These are phyloP conservation scores for Solanum chiquidenum DNA, from an alignment of 257 asterid genomes.

Conservation along the genomic window DNA sequence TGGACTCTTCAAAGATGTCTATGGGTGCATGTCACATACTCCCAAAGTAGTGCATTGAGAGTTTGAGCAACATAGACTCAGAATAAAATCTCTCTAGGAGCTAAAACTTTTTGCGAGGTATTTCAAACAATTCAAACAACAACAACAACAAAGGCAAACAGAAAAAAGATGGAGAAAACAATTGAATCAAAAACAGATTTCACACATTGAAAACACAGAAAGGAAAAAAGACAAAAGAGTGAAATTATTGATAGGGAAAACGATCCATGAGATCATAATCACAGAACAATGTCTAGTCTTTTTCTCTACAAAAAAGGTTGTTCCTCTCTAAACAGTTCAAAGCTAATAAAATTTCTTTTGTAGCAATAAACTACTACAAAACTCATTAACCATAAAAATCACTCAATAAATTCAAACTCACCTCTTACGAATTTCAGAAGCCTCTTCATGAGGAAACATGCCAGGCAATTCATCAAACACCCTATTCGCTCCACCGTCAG, in stretches of 20 bases:
- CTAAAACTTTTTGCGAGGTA: neutral
- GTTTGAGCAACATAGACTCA: neutral
- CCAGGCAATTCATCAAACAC: constrained; percentile 77
- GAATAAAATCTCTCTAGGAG: neutral
- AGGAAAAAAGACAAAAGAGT: neutral
- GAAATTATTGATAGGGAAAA: neutral
- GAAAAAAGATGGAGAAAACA: neutral
- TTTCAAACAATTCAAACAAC: neutral
- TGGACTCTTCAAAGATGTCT: neutral
- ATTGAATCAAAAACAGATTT: neutral
- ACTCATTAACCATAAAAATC: neutral
- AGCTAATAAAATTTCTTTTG: neutral
- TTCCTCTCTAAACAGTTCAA: neutral
- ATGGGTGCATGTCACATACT: neutral
- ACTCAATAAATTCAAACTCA: neutral
- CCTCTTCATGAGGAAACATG: constrained; percentile 50
- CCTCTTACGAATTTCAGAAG: constrained; percentile 57
- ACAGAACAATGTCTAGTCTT: neutral
- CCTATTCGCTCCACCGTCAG: constrained; percentile 93
- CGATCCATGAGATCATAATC: neutral
- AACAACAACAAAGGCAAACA: neutral
- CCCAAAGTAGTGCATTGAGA: neutral
- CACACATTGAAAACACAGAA: neutral
- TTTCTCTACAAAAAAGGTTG: neutral
- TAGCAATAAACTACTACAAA: neutral